Evolutionary conservation across 805 yeast species (phyloP), one percentile per base, ranked within the genome.

Genomic region (Tetrapisispora taiwanensis): DNA sequence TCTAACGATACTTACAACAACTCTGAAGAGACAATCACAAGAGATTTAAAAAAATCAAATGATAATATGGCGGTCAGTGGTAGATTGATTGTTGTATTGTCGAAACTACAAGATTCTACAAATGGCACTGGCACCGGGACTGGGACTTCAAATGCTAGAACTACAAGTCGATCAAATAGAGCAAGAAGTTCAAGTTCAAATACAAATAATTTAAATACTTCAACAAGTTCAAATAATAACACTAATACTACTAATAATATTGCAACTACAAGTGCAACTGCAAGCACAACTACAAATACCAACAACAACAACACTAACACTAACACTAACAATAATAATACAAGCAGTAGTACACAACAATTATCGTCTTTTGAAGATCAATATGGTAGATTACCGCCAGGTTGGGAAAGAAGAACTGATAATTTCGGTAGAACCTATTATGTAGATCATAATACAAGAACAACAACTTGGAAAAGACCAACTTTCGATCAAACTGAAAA

Each of bases 391-490:
- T 73, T 92, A 53, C 99, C 98, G 3, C 87, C 96, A 7, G 99
- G 99, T 4, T 92, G 98, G 97, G 99, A 92, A 66, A 80, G 98
- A 55, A 78, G 98, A 67, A 89, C 97, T 1, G 99, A 92, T 65
- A 87, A 88, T 64, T 85, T 88, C 58, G 98, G 98, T 26, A 78
- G 99, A 60, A 90, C 97, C 1, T 92, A 92, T 67, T 92, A 90
- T 62, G 98, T 92, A 31, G 99, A 92, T 67, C 99, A 92, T 68
- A 88, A 90, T 65, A 85, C 96, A 18, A 80, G 97, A 67, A 85
- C 96, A 8, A 92, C 99, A 8, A 90, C 98, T n/a, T 92, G 99
- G 99, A 88, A 84, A 56, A 77, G 99, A 56, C 99, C 99, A 27
- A 80, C 92, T 3, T 62, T 80, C 51, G 90, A 83, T 43, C 86